Evolutionary conservation across 75 land plant genomes (phyloP).

Genomic region (Picea glauca): DNA sequence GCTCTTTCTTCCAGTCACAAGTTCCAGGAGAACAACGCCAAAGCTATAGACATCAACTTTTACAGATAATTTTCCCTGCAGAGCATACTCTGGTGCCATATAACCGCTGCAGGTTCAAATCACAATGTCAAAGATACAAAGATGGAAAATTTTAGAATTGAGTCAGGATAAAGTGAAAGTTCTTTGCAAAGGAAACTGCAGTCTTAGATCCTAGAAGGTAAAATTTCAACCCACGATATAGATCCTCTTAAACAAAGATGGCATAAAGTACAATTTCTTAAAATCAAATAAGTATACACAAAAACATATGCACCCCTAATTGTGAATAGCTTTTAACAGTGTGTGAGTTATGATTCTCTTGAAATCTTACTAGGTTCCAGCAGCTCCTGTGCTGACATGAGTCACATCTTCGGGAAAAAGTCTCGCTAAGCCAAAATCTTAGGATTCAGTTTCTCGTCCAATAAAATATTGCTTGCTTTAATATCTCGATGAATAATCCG

Average conservation of each 20-base stretch:
- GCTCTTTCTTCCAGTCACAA: conserved; percentile 30
- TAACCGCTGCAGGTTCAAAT: conserved; percentile 9
- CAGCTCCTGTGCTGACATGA: conserved; percentile 21
- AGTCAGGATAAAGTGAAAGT: no score
- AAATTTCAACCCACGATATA: no score
- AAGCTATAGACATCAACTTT: conserved; percentile 37
- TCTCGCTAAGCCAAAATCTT: conserved; percentile 28
- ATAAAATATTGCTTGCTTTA: conserved; percentile 20
- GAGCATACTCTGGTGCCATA: conserved; percentile 48
- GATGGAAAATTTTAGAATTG: no score
- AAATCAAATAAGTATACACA: no score
- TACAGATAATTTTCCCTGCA: conserved; percentile 26
- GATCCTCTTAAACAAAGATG: no score
- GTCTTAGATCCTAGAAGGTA: no score
- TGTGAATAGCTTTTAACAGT: no score
- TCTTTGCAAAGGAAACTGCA: no score
- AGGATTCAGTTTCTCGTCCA: conserved; percentile 19
- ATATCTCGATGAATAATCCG: conserved; percentile 20
- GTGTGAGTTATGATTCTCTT: no score
- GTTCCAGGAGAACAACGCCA: conserved; percentile 38
- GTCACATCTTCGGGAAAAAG: conserved; percentile 23
- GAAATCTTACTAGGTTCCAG: conserved; percentile 10
- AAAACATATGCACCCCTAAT: no score
- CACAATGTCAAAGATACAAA: no score
- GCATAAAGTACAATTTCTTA: no score